Evolutionary conservation across 331 rosid genomes (phyloP), one percentile per base, ranked within the genome.

Genomic region (Acacia pycnantha): DNA sequence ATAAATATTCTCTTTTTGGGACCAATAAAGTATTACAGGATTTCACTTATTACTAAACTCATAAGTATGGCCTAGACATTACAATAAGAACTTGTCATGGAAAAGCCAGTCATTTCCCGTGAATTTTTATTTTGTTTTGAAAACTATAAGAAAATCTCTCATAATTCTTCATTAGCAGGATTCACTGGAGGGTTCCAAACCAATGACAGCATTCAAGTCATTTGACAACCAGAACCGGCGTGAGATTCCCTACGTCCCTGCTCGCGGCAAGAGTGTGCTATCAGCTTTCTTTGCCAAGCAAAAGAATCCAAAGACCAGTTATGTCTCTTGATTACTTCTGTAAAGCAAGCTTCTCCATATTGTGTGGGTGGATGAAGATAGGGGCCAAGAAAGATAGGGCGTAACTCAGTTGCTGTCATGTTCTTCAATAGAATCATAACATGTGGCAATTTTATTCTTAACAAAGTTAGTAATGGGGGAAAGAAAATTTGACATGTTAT

Each of bases 261-360:
- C 79, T 77, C 97, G 97, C 86, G 90, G 99, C 88, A 95, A 88
- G 86, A 95, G 99, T 66, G 84, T 93, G 83, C 91, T 95, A 58
- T 86, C 99, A 50, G 86, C 92, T 73, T 90, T 95, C 92, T 95
- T 95, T 58, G 93, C 68, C 74, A 92, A 90, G 85, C 96, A 87
- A 76, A 93, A 84, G 87, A 61, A 83, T 19, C 67, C 75, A 4
- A 87, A 84, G 82, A 82, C 92, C 11, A 90, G 96, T 62, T 75
- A 90, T 11, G 84, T 77, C 82, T 73, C 88, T 41, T 88, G 86
- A 90, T 53, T 31, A 37, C 70, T 83, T 46, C 78, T 64, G 80
- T 66, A 24, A 56, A 56, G 77, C 80, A 87, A 65, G 48, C n/a
- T 62, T 24, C 53, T 37, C 56, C 77, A 19, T 22, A 19, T 19